Conservation (phyloP, 306 rosid species). For the Prosopis cineraria region DNA sequence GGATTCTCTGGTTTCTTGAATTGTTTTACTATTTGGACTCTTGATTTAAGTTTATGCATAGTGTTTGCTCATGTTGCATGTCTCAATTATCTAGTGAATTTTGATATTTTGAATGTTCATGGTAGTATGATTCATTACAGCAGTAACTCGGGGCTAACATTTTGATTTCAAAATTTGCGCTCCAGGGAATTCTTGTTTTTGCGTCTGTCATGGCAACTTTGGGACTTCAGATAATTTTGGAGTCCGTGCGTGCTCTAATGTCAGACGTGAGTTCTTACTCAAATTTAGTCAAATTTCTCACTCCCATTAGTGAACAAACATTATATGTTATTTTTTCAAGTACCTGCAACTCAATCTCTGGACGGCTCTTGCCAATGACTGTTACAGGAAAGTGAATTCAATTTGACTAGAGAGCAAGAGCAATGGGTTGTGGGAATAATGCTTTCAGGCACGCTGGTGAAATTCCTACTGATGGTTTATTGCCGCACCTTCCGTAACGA, state of each 20-base stretch:
- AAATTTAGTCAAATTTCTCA: slow-evolving; percentile 14
- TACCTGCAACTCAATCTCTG: slow-evolving; percentile 4
- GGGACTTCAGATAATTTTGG: slow-evolving; percentile 96
- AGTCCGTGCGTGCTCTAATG: slow-evolving; percentile 71
- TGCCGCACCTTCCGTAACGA: slow-evolving; percentile 88
- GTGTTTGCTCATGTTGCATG: background rate
- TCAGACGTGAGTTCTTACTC: slow-evolving; percentile 60
- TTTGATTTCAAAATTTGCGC: slow-evolving; percentile 28
- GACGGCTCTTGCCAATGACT: slow-evolving; percentile 20
- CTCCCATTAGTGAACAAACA: background rate
- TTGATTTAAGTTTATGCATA: background rate
- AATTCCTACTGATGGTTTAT: slow-evolving; percentile 69
- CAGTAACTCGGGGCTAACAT: slow-evolving; percentile 11
- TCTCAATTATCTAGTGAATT: background rate
- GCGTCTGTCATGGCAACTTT: slow-evolving; percentile 99
- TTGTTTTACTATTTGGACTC: background rate
- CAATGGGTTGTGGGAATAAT: slow-evolving; percentile 92
- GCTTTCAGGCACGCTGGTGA: slow-evolving; percentile 89
- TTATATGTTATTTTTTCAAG: background rate
- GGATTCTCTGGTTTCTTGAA: background rate
- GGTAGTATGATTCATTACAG: background rate
- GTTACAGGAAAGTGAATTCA: slow-evolving; percentile 62
- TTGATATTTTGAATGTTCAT: background rate
- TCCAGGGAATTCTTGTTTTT: slow-evolving; percentile 96
- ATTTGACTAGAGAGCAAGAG: slow-evolving; percentile 76